phyloP scores from a whole-genome alignment of 768 basidiomycete genomes.

The Tylopilus subfusipes region DNA sequence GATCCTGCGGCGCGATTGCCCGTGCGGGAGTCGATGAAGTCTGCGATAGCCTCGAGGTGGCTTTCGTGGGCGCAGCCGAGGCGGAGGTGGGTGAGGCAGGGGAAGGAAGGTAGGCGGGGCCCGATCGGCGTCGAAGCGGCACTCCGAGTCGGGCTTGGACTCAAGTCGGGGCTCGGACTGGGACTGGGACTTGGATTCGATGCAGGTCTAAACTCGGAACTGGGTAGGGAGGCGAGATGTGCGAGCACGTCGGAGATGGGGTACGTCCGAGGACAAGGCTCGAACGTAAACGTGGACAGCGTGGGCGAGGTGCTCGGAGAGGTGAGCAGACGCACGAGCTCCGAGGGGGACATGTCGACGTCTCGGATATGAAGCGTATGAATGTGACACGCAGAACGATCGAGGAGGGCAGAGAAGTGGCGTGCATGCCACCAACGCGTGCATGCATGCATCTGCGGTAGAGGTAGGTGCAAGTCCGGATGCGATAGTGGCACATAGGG shows the following conservation, averaged over 20 bases:
- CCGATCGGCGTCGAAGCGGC: not conserved
- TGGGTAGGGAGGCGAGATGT: conserved; percentile 2
- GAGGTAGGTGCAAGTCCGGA: conserved; percentile 7
- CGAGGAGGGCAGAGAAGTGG: conserved; percentile 21
- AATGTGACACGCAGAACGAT: conserved; percentile 22
- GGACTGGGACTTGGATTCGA: not conserved
- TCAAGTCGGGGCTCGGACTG: not conserved
- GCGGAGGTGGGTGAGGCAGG: conserved; percentile 18
- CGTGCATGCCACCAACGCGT: conserved; percentile 21
- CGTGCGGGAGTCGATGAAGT: conserved; percentile 18
- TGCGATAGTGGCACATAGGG: conserved; percentile 4
- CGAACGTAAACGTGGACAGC: conserved; percentile 21
- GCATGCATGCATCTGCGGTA: not conserved
- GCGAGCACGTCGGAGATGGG: conserved; percentile 18
- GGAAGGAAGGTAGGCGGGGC: conserved; percentile 1
- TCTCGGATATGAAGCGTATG: conserved; percentile 17
- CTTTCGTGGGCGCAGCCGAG: conserved; percentile 22
- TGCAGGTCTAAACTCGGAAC: not conserved
- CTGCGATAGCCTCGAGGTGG: conserved; percentile 12
- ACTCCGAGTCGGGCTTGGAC: not conserved
- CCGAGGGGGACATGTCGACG: conserved; percentile 22
- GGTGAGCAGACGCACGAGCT: conserved; percentile 17
- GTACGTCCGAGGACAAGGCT: conserved; percentile 20
- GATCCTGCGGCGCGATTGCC: conserved; percentile 9
- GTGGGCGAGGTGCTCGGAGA: conserved; percentile 17